phyloP scores from a whole-genome alignment of 805 yeast genomes.

The Candida nemodendra region DNA sequence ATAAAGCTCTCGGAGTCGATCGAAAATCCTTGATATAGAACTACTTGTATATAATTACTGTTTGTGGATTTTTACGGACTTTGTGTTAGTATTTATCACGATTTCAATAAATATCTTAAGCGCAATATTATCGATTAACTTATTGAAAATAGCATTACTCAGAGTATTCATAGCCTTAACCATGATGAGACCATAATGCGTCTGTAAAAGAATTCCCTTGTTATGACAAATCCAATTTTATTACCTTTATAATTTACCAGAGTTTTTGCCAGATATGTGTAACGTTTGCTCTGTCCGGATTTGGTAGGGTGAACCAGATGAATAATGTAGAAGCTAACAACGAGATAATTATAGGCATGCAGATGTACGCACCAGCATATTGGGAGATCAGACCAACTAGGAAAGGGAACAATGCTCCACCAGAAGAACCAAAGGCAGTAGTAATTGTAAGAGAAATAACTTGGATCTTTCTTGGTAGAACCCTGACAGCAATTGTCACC shows the following conservation, averaged over 20 bases:
- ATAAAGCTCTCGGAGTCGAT: too few species aligned
- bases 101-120: too few species aligned
- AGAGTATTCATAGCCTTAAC: too few species aligned
- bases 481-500: conserved; percentile 42
- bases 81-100: too few species aligned
- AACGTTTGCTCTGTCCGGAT: conserved; percentile 36
- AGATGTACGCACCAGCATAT: conserved; percentile 44
- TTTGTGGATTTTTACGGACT: too few species aligned
- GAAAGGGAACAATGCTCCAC: conserved; percentile 58
- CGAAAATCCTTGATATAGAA: conserved; percentile 4
- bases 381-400: conserved; percentile 50
- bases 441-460: conserved; percentile 48
- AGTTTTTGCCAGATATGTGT: conserved; percentile 25
- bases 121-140: too few species aligned
- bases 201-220: too few species aligned
- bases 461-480: conserved; percentile 52
- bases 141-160: too few species aligned
- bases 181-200: too few species aligned
- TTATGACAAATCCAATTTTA: too few species aligned
- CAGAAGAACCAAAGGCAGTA: conserved; percentile 56
- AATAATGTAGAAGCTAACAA: conserved; percentile 35
- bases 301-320: conserved; percentile 45
- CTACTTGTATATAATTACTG: conserved; percentile 2
- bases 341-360: conserved; percentile 46
- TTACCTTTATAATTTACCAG: too few species aligned